Conservation (phyloP, 148 eudicot species). For the Persicaria tinctoria region DNA sequence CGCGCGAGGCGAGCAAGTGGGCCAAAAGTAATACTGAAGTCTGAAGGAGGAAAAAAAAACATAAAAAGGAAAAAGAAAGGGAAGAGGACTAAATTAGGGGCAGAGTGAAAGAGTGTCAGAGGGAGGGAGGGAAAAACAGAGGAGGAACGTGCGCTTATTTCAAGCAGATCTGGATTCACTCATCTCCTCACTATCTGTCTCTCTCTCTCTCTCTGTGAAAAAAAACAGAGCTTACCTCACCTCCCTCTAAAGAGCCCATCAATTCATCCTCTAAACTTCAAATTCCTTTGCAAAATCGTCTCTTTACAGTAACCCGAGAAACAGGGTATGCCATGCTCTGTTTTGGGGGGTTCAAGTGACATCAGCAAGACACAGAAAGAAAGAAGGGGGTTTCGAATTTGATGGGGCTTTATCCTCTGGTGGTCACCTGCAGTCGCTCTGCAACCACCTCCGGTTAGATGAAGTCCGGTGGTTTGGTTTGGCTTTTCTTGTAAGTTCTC, state of each 20-base stretch:
- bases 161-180: constrained; percentile 32
- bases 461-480: constrained; percentile 31
- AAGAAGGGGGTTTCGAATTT: background rate
- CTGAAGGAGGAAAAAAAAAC: background rate
- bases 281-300: background rate
- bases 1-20: constrained; percentile 12
- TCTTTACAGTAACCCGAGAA: background rate
- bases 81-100: constrained; percentile 5
- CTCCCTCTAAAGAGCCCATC: background rate
- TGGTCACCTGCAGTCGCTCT: background rate
- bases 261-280: background rate
- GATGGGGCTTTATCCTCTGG: background rate
- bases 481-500: constrained; percentile 21
- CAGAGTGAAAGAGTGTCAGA: constrained; percentile 12
- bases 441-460: constrained; percentile 6
- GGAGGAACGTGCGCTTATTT: constrained; percentile 20
- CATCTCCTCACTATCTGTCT: background rate
- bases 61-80: background rate
- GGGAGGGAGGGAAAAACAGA: constrained; percentile 14
- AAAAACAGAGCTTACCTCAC: background rate
- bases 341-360: background rate
- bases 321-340: background rate
- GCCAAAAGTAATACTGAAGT: background rate
- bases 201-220: background rate
- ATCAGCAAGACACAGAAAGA: background rate